A percentile compares a stretch with the other conserved stretches of the same genome.
These are phyloP conservation scores for Backusella parvicylindrica DNA, from an alignment of 192 early-diverging fungal species.

Conservation along the genomic window DNA sequence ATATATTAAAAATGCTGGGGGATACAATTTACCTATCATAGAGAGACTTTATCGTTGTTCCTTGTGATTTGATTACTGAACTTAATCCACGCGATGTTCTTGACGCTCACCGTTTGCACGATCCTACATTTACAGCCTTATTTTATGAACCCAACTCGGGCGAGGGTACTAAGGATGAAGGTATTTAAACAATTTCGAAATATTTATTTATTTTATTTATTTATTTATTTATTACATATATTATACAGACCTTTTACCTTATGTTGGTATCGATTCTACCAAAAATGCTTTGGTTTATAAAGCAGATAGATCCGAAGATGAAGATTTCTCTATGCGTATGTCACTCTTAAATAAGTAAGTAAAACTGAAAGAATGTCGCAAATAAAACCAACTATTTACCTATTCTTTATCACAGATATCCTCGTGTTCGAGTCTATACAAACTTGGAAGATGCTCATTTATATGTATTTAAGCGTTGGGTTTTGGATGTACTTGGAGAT, in stretches of 20 bases:
- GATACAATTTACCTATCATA: too few relatives aligned
- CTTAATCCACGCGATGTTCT: constrained; percentile 79
- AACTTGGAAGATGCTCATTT: constrained; percentile 88
- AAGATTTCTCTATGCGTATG: constrained; percentile 55
- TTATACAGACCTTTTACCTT: constrained; percentile 36
- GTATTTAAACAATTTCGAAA: constrained; percentile 12
- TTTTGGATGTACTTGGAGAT: constrained; percentile 74
- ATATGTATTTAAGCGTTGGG: constrained; percentile 93
- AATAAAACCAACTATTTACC: background rate
- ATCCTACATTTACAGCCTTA: constrained; percentile 77
- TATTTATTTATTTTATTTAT: background rate
- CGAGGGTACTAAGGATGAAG: constrained; percentile 61
- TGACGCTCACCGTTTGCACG: constrained; percentile 75
- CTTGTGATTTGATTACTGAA: constrained; percentile 89
- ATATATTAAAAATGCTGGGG: background rate
- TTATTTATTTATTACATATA: background rate
- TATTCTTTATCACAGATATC: constrained; percentile 67
- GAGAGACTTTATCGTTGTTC: constrained; percentile 89
- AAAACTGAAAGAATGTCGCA: background rate
- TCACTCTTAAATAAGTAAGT: constrained; percentile 44
- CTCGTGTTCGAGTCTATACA: constrained; percentile 72
- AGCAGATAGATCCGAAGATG: constrained; percentile 43
- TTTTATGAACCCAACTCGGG: constrained; percentile 77
- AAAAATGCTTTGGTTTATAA: constrained; percentile 44
- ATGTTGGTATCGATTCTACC: constrained; percentile 47